phyloP scores from a whole-genome alignment of 257 asterid genomes.

The Leptodermis oblonga region DNA sequence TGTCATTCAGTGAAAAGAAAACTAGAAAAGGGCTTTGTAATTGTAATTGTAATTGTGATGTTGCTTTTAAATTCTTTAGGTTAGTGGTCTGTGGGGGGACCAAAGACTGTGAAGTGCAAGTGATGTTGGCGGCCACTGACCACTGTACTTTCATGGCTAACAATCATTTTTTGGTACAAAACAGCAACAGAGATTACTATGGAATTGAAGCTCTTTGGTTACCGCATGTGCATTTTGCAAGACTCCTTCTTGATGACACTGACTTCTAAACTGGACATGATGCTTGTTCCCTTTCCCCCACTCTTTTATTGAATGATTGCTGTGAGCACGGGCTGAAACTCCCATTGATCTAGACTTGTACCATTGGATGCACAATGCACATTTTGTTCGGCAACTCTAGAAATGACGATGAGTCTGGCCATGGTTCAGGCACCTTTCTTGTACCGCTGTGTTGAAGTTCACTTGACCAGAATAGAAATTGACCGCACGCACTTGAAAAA shows the following conservation, averaged over 20 bases:
- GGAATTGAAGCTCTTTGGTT: background rate
- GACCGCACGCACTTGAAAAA: constrained; percentile 1
- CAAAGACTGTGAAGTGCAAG: constrained; percentile 13
- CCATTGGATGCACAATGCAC: too few relatives aligned
- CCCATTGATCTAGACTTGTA: too few relatives aligned
- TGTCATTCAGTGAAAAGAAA: constrained; percentile 27
- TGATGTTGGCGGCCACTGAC: constrained; percentile 20
- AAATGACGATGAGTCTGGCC: too few relatives aligned
- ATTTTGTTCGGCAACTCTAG: too few relatives aligned
- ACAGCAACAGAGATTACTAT: too few relatives aligned
- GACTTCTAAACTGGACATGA: background rate
- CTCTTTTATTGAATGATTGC: background rate
- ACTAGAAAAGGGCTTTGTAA: constrained; percentile 16
- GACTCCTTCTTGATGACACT: constrained; percentile 10
- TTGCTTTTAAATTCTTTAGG: constrained; percentile 20
- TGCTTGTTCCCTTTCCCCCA: background rate
- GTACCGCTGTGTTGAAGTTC: background rate
- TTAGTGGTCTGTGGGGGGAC: constrained; percentile 25
- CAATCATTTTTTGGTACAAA: constrained; percentile 7
- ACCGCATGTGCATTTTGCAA: background rate
- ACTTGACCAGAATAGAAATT: constrained; percentile 5
- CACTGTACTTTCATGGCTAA: constrained; percentile 11
- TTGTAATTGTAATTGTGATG: constrained; percentile 22
- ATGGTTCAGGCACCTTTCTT: background rate
- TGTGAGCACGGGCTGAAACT: too few relatives aligned